Evolutionary conservation across 192 early-diverging fungal species (phyloP).

Genomic region (Chytriomyces confervae): DNA sequence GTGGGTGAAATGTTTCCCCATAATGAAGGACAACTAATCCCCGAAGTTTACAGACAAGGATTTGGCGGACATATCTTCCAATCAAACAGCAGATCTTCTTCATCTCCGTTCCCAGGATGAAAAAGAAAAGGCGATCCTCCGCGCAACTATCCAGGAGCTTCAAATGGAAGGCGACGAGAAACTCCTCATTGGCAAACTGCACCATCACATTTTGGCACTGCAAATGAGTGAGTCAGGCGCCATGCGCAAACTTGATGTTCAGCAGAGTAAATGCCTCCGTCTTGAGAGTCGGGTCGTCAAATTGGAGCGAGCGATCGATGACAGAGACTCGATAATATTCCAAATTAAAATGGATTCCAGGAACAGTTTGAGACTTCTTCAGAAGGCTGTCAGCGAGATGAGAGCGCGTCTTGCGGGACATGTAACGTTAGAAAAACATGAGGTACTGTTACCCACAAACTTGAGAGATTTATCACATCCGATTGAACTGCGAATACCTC

Average conservation of each 20-base stretch:
- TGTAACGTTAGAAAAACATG: slow-evolving; percentile 47
- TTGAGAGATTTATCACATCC: background rate
- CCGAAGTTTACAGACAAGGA: slow-evolving; percentile 47
- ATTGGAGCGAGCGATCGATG: slow-evolving; percentile 50
- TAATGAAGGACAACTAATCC: background rate
- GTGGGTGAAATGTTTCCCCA: slow-evolving; percentile 22
- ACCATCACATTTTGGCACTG: slow-evolving; percentile 59
- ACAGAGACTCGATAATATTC: slow-evolving; percentile 49
- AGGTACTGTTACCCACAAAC: slow-evolving; percentile 27
- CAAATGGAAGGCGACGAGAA: slow-evolving; percentile 65
- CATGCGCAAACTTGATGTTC: slow-evolving; percentile 40
- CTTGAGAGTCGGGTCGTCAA: slow-evolving; percentile 49
- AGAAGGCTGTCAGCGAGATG: slow-evolving; percentile 46
- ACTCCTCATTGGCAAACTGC: slow-evolving; percentile 62
- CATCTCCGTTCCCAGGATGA: slow-evolving; percentile 43
- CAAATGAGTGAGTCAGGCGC: slow-evolving; percentile 53
- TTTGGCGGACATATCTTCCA: slow-evolving; percentile 53
- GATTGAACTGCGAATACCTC: background rate
- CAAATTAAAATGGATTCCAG: slow-evolving; percentile 50
- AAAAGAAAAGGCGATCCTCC: slow-evolving; percentile 55
- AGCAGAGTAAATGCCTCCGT: slow-evolving; percentile 39
- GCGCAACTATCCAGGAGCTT: slow-evolving; percentile 53
- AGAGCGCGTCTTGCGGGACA: slow-evolving; percentile 45
- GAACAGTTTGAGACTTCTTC: slow-evolving; percentile 40
- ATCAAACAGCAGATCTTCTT: slow-evolving; percentile 56